Base-by-base conservation (phyloP, 2,329 filamentous ascomycete genomes). In the Sclerotinia subarctica region DNA sequence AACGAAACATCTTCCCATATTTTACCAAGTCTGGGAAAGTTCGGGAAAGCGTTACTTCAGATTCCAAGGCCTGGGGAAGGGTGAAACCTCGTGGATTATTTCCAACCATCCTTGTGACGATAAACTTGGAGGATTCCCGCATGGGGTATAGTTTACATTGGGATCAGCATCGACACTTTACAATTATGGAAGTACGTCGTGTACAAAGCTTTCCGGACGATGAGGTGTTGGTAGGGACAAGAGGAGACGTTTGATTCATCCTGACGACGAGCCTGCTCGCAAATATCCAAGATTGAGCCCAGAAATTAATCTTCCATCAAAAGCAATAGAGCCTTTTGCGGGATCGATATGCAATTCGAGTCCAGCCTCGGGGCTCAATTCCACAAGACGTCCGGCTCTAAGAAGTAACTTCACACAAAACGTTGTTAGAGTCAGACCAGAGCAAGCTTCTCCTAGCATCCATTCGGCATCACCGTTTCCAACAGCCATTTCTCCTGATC, bases 151-250 rank as follows among this genome's bases (percentile, higher is more conserved):
- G 79, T 0, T 71, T 92, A 8, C 92, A 95, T 75, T 94, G 89
- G 86, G 75, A 80, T 0, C 83, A 94, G 70, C 79, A 84, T 24
- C 82, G 92, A 0, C 78, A 83, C 0, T 73, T 92, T 0, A 88
- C 84, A 0, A 77, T 94, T 2, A 82, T 89, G 80, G 92, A 95
- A 76, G 85, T 83, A 0, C 80, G 89, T 1, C 81, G 90, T 1
- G 89, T 88, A 0, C 92, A 95, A 76, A 89, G 90, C 0, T 87
- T 90, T 52, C 86, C 82, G 0, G 90, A 94, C 67, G 71, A 87
- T 7, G 92, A 94, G 68, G 83, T 94, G 0, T 76, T 96, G 0
- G 77, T 94, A 0, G 91, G 91, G 0, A 74, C 66, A 0, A 76
- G 83, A 0, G 38, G 13, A 57, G 38, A 24, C 21, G 4, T 13